Evolutionary conservation across 495 filamentous ascomycete species (phyloP), one percentile per base, ranked within the genome.

Genomic region (Gamarada debralockiae): DNA sequence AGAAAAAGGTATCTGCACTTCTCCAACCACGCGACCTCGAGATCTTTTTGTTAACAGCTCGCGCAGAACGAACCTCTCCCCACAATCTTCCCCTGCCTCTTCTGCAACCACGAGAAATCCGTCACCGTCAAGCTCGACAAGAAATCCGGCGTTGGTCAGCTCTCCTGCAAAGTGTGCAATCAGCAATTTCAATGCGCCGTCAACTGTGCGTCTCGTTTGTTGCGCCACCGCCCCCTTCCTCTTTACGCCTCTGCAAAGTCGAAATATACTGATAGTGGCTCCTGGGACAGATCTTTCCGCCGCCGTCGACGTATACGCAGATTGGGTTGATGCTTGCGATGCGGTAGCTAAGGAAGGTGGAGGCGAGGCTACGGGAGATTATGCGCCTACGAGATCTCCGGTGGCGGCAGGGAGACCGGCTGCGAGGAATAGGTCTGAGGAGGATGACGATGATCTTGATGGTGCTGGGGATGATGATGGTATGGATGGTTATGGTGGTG

Each of bases 321-420:
- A 97, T 64, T 98, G 93, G 93, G 86, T 98, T 46, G 93, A 98
- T 71, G 93, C 93, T 31, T 96, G 93, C 65, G 92, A 96, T 73
- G 80, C 77, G 34, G 83, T 86, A 38, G 84, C 85, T 13, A 85
- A 86, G 59, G 61, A 48, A 4, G 22, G 24, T 14, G 56, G 51
- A 31, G 21, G 20, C 9, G 27, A 29, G 27, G 27, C 27, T 29
- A 10, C 27, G 27, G 48, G 53, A 8, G 53, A 53, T 9, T 34
- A 20, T 48, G 52, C 54, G 17, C 48, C 52, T 24, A 20, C 36
- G 49, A 53, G 41, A 52, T 49, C 48, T 9, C 46, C 48, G 0
- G 57, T 21, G 10, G 9, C 50, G 41, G 44, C 9, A 36, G 18
- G 39, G 3, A 48, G 53, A 15, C 10, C 40, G 12, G 73, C 73